Percentiles rank a stretch among this genome's conserved stretches.
These are phyloP conservation scores for Nakazawaea sp. DNA, from an alignment of 805 yeast genomes.

Conservation along the genomic window DNA sequence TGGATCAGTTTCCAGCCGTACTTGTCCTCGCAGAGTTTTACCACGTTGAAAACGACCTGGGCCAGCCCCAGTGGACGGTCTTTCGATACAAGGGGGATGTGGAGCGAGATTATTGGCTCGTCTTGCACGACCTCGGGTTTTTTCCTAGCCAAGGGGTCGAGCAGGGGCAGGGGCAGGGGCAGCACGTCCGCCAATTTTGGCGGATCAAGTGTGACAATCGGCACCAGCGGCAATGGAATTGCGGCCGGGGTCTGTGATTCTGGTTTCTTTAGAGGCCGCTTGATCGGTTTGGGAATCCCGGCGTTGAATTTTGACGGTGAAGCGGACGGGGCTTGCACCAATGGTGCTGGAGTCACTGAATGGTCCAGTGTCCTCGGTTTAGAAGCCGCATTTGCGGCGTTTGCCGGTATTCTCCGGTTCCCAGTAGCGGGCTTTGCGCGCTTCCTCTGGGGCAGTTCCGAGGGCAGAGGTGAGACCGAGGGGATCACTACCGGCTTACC, in stretches of 20 bases:
- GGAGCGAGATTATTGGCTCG: slow-evolving; percentile 48
- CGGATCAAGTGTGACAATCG: slow-evolving; percentile 1
- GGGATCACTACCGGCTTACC: slow-evolving; percentile 10
- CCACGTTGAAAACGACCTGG: slow-evolving; percentile 63
- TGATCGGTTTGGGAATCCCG: too few relatives aligned
- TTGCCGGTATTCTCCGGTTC: too few relatives aligned
- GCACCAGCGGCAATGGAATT: too few relatives aligned
- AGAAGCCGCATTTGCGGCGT: too few relatives aligned
- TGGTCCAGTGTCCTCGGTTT: too few relatives aligned
- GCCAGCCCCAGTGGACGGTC: slow-evolving; percentile 51
- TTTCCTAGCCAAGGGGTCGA: slow-evolving; percentile 11
- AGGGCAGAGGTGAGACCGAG: not conserved
- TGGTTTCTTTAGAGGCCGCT: too few relatives aligned
- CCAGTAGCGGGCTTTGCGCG: not conserved
- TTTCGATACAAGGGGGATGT: slow-evolving; percentile 43
- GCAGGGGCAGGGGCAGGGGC: not conserved
- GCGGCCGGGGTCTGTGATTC: too few relatives aligned
- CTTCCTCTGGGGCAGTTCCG: slow-evolving; percentile 6
- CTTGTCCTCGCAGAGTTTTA: slow-evolving; percentile 72
- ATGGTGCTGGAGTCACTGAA: too few relatives aligned
- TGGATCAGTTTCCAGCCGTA: slow-evolving; percentile 74
- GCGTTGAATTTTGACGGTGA: too few relatives aligned
- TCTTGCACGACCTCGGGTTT: slow-evolving; percentile 9
- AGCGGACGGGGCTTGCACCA: too few relatives aligned
- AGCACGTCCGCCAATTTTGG: slow-evolving; percentile 6